These are phyloP conservation scores for Raffaelea albimanens DNA, from an alignment of 2,329 filamentous ascomycete genomes.

Conservation along the genomic window DNA sequence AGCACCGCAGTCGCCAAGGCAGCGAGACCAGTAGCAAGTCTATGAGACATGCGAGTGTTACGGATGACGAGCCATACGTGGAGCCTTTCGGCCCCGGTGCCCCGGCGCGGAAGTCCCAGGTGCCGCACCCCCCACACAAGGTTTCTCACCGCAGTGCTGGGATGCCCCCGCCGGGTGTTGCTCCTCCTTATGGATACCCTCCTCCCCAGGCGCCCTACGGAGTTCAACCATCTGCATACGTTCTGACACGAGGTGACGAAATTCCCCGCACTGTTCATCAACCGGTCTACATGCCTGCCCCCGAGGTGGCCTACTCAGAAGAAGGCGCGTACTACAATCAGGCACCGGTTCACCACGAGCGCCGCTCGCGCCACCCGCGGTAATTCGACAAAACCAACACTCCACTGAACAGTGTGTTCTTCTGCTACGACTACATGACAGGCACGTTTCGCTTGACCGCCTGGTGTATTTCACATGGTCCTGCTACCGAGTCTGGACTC, in stretches of 20 bases:
- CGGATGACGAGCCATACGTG: slow-evolving; percentile 20
- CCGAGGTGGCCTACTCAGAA: not conserved
- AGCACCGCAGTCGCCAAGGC: not conserved
- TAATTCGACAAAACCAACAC: not conserved
- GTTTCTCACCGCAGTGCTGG: not conserved
- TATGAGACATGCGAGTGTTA: slow-evolving; percentile 11
- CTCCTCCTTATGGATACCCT: not conserved
- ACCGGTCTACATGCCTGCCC: not conserved
- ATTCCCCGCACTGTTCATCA: not conserved
- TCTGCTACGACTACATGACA: too few relatives aligned
- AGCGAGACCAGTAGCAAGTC: slow-evolving; percentile 17
- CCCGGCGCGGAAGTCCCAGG: slow-evolving; percentile 7
- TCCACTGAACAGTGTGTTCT: too few relatives aligned
- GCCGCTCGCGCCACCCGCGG: not conserved
- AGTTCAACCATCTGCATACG: not conserved
- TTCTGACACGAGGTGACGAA: not conserved
- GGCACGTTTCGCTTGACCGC: too few relatives aligned
- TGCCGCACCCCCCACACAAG: slow-evolving; percentile 7
- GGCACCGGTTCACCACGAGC: not conserved
- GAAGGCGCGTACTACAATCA: not conserved
- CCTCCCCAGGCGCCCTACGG: not conserved
- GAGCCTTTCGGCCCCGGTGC: slow-evolving; percentile 19
- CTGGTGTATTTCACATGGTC: too few relatives aligned
- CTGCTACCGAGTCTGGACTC: too few relatives aligned
- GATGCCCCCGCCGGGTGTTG: too few relatives aligned